phyloP scores from a whole-genome alignment of 2,329 filamentous ascomycete genomes.

The Zymoseptoria ardabiliae region DNA sequence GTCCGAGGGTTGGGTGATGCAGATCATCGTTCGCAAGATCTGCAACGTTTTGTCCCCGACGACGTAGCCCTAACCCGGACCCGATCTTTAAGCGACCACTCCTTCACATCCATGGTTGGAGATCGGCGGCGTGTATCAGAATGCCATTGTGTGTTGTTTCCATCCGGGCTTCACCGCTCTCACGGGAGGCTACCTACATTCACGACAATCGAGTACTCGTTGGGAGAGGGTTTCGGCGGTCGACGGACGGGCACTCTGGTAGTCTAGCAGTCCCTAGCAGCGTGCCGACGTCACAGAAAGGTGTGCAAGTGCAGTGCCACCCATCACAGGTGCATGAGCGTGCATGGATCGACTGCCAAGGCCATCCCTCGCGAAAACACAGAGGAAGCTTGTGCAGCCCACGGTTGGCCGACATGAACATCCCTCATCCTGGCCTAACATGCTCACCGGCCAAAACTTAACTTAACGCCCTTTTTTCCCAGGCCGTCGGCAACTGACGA shows the following conservation, averaged over 20 bases:
- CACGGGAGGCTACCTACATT: neutral
- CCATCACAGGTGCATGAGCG: slow-evolving; percentile 15
- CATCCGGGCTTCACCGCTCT: neutral
- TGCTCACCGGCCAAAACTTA: neutral
- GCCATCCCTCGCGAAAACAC: slow-evolving; percentile 9
- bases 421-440: neutral
- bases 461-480: neutral
- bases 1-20: slow-evolving; percentile 3
- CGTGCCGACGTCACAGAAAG: slow-evolving; percentile 21
- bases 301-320: slow-evolving; percentile 4
- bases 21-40: slow-evolving; percentile 24
- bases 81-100: neutral
- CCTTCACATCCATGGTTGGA: neutral
- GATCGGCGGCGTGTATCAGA: neutral
- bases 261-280: slow-evolving; percentile 12
- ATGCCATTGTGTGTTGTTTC: neutral
- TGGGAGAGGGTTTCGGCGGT: neutral
- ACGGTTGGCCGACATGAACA: neutral
- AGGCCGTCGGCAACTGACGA: neutral
- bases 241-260: slow-evolving; percentile 6
- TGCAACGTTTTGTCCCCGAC: slow-evolving; percentile 15
- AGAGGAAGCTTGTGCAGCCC: neutral
- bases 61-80: slow-evolving; percentile 9
- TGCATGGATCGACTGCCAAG: slow-evolving; percentile 23
- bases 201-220: neutral